Evolutionary conservation across 192 early-diverging fungal genomes (phyloP).

Genomic region (Coemansia nantahalensis): DNA sequence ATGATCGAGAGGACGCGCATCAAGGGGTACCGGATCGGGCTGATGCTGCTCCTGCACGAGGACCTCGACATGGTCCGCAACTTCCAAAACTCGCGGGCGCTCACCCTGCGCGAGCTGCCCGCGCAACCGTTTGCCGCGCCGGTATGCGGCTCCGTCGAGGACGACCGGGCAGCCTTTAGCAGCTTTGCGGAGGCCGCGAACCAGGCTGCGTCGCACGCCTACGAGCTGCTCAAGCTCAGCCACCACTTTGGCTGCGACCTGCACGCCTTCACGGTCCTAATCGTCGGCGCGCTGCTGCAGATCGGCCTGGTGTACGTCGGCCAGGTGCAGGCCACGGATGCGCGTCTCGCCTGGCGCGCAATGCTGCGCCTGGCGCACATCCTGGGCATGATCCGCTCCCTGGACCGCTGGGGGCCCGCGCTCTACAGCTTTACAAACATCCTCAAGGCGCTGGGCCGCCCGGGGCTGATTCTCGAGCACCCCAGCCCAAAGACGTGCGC

Average conservation of each 20-base stretch:
- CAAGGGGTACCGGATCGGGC: conserved; percentile 48
- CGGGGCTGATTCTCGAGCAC: conserved; percentile 32
- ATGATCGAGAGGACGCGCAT: conserved; percentile 44
- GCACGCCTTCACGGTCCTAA: conserved; percentile 37
- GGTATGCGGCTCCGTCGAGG: conserved; percentile 12
- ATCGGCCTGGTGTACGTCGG: conserved; percentile 47
- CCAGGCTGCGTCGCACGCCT: conserved; percentile 30
- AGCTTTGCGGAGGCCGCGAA: conserved; percentile 16
- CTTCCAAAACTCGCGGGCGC: conserved; percentile 47
- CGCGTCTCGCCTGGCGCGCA: conserved; percentile 40
- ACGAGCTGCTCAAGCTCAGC: conserved; percentile 48
- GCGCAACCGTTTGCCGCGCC: conserved; percentile 10
- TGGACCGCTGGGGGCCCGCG: conserved; percentile 51
- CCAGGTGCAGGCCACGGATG: conserved; percentile 39
- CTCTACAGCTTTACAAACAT: conserved; percentile 54
- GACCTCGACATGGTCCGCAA: conserved; percentile 53
- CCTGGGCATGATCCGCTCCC: conserved; percentile 48
- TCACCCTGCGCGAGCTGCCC: conserved; percentile 31
- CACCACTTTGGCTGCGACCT: conserved; percentile 48
- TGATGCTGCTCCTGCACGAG: conserved; percentile 48
- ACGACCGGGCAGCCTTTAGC: conserved; percentile 36
- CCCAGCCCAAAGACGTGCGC: conserved; percentile 44
- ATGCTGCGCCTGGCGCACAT: conserved; percentile 52
- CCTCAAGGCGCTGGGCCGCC: conserved; percentile 51
- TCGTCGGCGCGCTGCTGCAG: conserved; percentile 47